Evolutionary conservation across 2,329 filamentous ascomycete species (phyloP).

Genomic region (Pseudofabraea citricarpa): DNA sequence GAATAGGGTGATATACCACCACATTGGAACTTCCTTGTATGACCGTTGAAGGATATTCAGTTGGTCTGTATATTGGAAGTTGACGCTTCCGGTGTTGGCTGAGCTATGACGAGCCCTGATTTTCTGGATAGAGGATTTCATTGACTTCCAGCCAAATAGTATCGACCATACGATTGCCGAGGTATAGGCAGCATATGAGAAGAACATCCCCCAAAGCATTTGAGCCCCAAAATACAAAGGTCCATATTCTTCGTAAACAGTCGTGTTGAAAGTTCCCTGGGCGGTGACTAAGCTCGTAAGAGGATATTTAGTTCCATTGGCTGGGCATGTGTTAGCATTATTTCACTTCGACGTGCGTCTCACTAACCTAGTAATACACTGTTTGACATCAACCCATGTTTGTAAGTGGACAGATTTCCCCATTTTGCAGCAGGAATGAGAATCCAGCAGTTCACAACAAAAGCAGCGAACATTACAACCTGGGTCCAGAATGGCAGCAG

Average conservation of each 20-base stretch:
- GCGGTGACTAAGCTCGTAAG: conserved; percentile 29
- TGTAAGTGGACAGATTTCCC: conserved; percentile 46
- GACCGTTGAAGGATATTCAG: conserved; percentile 53
- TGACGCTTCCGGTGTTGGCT: conserved; percentile 33
- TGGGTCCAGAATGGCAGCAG: conserved; percentile 56
- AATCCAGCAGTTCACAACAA: conserved; percentile 52
- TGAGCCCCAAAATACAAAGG: conserved; percentile 54
- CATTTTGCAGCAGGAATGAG: conserved; percentile 54
- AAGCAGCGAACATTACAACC: conserved; percentile 49
- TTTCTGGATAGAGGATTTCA: conserved; percentile 40
- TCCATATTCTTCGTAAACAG: conserved; percentile 42
- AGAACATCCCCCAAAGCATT: conserved; percentile 54
- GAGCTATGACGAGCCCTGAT: conserved; percentile 33
- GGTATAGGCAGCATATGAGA: conserved; percentile 54
- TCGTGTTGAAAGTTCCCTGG: conserved; percentile 29
- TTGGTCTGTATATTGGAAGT: conserved; percentile 52
- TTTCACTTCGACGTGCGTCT: background rate
- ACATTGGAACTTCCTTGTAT: conserved; percentile 53
- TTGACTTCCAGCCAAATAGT: conserved; percentile 47
- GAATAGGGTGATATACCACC: conserved; percentile 53
- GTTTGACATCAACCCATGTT: conserved; percentile 54
- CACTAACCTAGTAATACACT: conserved; percentile 42
- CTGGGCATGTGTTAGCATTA: conserved; percentile 9
- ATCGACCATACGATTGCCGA: conserved; percentile 55
- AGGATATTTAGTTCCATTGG: conserved; percentile 31